Conservation (phyloP, 345 rosid species). For the Ceriops decandra region DNA sequence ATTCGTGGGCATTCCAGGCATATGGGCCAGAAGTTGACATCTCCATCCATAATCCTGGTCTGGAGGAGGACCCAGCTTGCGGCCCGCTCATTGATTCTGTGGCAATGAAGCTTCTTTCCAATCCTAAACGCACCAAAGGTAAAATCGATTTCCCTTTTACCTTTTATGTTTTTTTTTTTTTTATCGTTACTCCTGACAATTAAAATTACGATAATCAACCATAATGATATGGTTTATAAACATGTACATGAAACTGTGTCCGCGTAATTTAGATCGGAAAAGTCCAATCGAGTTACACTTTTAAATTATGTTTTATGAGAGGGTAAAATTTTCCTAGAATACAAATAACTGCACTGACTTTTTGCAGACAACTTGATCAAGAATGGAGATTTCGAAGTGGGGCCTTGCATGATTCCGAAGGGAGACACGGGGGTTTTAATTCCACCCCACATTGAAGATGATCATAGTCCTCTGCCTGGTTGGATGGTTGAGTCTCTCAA, state of each 20-base stretch:
- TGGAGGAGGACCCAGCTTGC: conserved; percentile 70
- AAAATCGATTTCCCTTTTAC: not conserved
- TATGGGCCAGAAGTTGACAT: conserved; percentile 38
- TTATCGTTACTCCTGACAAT: too few relatives aligned
- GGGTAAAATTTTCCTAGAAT: too few relatives aligned
- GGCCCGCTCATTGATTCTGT: conserved; percentile 76
- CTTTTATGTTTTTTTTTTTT: too few relatives aligned
- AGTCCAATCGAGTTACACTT: too few relatives aligned
- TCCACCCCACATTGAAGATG: conserved; percentile 68
- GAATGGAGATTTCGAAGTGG: conserved; percentile 74
- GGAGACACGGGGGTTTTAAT: conserved; percentile 58
- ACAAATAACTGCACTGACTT: not conserved
- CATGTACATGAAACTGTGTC: too few relatives aligned
- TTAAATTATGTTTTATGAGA: too few relatives aligned
- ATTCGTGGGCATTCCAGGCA: conserved; percentile 71
- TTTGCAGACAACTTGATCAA: conserved; percentile 57
- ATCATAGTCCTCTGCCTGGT: conserved; percentile 66
- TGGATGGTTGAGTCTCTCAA: conserved; percentile 82
- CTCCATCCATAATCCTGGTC: conserved; percentile 68
- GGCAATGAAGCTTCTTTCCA: conserved; percentile 47
- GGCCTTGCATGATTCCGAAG: conserved; percentile 56
- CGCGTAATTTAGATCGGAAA: too few relatives aligned
- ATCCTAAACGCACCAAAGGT: conserved; percentile 47
- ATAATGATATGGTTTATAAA: too few relatives aligned
- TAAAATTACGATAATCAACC: too few relatives aligned